Evolutionary conservation across 2,329 filamentous ascomycete species (phyloP).

Genomic region (Hypomyces perniciosus): DNA sequence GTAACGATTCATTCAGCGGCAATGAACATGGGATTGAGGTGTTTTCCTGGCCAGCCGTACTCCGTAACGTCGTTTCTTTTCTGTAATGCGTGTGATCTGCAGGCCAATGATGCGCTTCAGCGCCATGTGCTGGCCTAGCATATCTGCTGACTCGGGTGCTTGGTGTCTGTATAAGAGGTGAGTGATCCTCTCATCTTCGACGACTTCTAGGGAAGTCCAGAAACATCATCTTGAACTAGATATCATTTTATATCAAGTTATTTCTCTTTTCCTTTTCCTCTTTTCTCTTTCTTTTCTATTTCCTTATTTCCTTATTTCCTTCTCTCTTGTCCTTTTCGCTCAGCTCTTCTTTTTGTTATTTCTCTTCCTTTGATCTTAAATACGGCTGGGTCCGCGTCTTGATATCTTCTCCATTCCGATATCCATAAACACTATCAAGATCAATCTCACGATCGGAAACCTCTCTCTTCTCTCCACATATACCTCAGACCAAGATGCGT

Average conservation of each 20-base stretch:
- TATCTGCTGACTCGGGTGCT: no score
- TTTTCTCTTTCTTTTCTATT: conserved; percentile 12
- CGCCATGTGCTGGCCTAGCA: no score
- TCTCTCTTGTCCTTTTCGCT: conserved; percentile 16
- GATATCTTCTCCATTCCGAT: not conserved
- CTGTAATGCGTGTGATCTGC: no score
- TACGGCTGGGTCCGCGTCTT: not conserved
- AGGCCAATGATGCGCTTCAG: no score
- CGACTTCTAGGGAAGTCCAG: conserved; percentile 3
- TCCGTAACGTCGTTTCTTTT: no score
- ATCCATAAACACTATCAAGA: not conserved
- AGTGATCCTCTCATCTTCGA: conserved; percentile 1
- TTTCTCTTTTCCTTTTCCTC: conserved; percentile 20
- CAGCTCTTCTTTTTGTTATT: conserved; percentile 8
- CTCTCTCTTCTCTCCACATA: not conserved
- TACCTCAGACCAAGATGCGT: conserved; percentile 38
- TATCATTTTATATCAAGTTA: conserved; percentile 12
- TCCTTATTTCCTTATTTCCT: conserved; percentile 21
- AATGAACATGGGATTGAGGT: no score
- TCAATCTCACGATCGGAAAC: conserved; percentile 1
- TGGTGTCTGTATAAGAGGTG: conserved; percentile 1
- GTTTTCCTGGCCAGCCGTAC: no score
- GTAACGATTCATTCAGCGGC: no score
- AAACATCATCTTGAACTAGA: conserved; percentile 9
- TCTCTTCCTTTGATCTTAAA: not conserved